Base-by-base conservation (phyloP, 352 stramenopile species). In the Thraustochytrium sp. region DNA sequence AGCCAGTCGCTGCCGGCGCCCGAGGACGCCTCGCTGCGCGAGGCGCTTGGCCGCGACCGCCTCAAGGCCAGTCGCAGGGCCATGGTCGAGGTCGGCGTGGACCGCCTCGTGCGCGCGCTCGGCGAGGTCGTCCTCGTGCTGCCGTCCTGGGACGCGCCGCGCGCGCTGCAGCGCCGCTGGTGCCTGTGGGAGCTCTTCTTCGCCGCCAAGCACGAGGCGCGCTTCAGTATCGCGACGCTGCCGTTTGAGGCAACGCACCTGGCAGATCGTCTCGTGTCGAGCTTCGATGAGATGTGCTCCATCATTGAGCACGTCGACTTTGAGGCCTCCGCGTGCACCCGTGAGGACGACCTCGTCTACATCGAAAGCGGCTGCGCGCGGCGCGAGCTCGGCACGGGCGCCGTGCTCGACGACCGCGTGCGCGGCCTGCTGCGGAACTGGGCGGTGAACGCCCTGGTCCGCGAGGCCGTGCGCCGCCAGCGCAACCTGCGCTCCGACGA, bases 131-230 rank as follows among this genome's bases (percentile, higher is more conserved):
- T 51, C 26, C 68, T 80, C 42, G n/a, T 80, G 21, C 18, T 80
- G 48, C 68, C 68, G 9, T 61, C 68, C 18, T 48, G 31, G 34
- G 36, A 37, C 16, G 34, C 11, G 11, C 46, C 53, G 5, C 44
- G 3, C n/a, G 44, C 68, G 18, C 38, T 80, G 18, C 13, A 5
- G 4, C 48, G 68, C 46, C 3, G 26, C 1, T 80, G 68, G 68
- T 80, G 68, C 68, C 21, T 80, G 8, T 80, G 68, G 68, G 68
- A 80, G 68, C 48, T 80, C 37, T 80, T 31, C 63, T 46, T 53
- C 34, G 53, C 26, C 34, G 34, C 13, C 23, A 48, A 55, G 42
- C 68, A 80, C 68, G 68, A 80, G 13, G 26, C 44, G 26, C 76
- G 76, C 9, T 38, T 80, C 42, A 23, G 5, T 3, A 4, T 80